Evolutionary conservation across 1,139 yeast genomes (phyloP), one percentile per base, ranked within the genome.

Genomic region (Zygosaccharomyces sapae): DNA sequence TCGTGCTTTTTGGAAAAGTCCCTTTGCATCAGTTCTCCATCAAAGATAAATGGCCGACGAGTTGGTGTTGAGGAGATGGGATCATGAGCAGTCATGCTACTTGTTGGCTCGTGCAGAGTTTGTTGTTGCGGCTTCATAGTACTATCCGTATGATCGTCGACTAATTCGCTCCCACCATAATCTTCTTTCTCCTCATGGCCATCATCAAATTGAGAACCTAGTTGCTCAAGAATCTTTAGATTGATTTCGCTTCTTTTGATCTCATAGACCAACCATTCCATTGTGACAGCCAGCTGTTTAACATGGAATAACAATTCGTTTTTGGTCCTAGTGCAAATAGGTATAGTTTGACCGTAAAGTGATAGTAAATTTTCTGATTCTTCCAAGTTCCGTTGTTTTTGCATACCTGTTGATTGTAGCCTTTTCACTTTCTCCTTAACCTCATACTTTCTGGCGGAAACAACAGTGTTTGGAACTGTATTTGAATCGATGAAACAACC

Each of bases 251-350:
- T 68, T 45, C 77, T 69, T 46, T 74, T 70, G 20, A 73, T 62
- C 48, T 80, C 83, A 51, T 73, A 73, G 70, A 79, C 73, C 36
- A 75, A 63, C 79, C 80, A 76, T 47, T 79, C 81, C 42, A 80
- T 59, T 51, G 75, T 72, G 16, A 77, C 71, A n/a, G 74, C 69
- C 47, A 77, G 59, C 46, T 72, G 66, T 34, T 75, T 74, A 5
- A 76, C 73, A 3, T 77, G 70, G 19, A 67, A 62, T 9, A 70
- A 60, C 25, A 81, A 55, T 4, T 67, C 62, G 16, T 78, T 83
- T 39, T 75, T 68, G 0, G 85, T 77, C 45, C 73, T 74, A 6
- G 68, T 66, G 30, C 70, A 71, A 25, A 81, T 66, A 0, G 88
- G 88, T 10, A 81, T 74, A 35, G 79, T 63, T 13, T 70, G 65